A percentile compares a stretch with the other conserved stretches of the same genome.
Conservation (phyloP, 2,329 filamentous ascomycete species). For the Exophiala sp. region DNA sequence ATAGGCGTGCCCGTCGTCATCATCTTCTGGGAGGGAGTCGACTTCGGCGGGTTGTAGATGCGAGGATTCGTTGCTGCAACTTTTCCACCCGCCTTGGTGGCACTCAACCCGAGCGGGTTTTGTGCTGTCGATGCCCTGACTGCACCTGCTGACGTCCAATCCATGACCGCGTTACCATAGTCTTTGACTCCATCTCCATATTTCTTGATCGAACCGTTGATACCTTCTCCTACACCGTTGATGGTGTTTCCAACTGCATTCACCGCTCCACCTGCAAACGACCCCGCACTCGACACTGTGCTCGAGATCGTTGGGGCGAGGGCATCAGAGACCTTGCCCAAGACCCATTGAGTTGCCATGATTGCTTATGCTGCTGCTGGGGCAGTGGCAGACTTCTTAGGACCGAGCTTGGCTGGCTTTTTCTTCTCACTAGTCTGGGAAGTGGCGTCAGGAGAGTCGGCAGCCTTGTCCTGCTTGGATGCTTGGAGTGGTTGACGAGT, state of each 20-base stretch:
- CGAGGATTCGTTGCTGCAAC: conserved; percentile 21
- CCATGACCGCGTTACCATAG: conserved; percentile 32
- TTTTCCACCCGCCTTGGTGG: conserved; percentile 22
- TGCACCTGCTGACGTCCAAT: conserved; percentile 29
- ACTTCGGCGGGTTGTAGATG: conserved; percentile 25
- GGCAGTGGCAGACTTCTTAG: conserved; percentile 19
- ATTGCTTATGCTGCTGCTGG: conserved; percentile 12
- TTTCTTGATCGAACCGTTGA: conserved; percentile 23
- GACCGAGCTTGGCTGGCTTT: conserved; percentile 28
- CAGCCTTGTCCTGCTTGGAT: conserved; percentile 5
- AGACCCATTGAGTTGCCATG: conserved; percentile 30
- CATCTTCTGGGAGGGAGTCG: conserved; percentile 27
- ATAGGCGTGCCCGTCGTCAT: conserved; percentile 11
- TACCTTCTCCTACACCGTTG: conserved; percentile 29
- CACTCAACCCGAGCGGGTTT: conserved; percentile 31
- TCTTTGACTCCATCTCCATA: conserved; percentile 30
- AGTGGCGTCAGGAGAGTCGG: conserved; percentile 11
- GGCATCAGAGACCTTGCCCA: conserved; percentile 27
- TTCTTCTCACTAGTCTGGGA: conserved; percentile 19
- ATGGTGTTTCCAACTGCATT: conserved; percentile 27
- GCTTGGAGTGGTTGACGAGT: conserved; percentile 18
- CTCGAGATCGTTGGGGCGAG: conserved; percentile 25
- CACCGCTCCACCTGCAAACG: conserved; percentile 27
- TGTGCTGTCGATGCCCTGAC: conserved; percentile 25
- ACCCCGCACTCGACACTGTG: conserved; percentile 24